phyloP scores from a whole-genome alignment of 345 rosid genomes.

The Hypericum perforatum region DNA sequence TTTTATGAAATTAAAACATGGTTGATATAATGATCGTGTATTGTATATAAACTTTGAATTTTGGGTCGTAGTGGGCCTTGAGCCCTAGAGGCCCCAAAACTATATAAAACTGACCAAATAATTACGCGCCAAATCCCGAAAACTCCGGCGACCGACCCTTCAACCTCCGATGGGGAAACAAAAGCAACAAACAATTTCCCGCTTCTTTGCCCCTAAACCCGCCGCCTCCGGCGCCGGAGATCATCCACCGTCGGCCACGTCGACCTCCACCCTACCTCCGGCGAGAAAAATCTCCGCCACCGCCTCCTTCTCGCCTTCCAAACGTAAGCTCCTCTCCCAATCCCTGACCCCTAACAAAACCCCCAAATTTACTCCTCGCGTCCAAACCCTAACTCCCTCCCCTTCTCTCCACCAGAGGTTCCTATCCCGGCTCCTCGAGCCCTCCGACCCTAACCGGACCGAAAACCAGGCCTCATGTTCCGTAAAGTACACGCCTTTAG shows the following conservation, averaged over 20 bases:
- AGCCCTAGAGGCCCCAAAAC: too few relatives aligned
- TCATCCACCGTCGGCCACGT: constrained; percentile 11
- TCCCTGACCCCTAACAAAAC: constrained; percentile 38
- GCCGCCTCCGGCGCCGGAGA: constrained; percentile 16
- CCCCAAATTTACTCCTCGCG: constrained; percentile 47
- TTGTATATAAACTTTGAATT: too few relatives aligned
- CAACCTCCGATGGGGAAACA: constrained; percentile 68
- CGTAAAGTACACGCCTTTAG: constrained; percentile 69
- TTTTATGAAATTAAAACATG: too few relatives aligned
- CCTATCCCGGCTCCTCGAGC: constrained; percentile 33
- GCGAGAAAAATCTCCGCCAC: constrained; percentile 52
- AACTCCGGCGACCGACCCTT: background rate
- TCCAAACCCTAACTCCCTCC: constrained; percentile 30
- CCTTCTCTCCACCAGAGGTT: constrained; percentile 42
- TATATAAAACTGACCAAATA: too few relatives aligned
- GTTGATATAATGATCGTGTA: too few relatives aligned
- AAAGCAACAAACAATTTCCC: constrained; percentile 75
- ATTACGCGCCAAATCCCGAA: background rate
- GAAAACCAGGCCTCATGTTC: constrained; percentile 3
- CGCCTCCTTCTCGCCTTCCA: constrained; percentile 58
- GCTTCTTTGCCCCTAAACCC: constrained; percentile 79
- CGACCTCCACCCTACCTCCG: constrained; percentile 18
- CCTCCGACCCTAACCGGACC: constrained; percentile 12
- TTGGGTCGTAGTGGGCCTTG: too few relatives aligned
- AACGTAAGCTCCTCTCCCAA: constrained; percentile 60